Conservation (phyloP, 768 basidiomycete species). For the Mycena vulgaris region DNA sequence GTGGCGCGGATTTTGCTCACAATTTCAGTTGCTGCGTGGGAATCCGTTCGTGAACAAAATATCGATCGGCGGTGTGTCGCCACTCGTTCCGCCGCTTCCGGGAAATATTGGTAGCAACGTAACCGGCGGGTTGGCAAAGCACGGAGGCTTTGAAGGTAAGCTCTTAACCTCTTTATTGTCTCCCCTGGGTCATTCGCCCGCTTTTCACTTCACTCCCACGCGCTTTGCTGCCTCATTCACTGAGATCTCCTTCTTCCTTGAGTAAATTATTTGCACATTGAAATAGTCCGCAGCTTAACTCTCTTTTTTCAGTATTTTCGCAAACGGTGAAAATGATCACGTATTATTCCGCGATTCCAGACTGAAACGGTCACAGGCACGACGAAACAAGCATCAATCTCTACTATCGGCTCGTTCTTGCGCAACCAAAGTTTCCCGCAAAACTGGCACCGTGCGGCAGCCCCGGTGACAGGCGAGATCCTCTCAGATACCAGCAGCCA, state of each 20-base stretch:
- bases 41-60: too few relatives aligned
- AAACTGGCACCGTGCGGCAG: conserved; percentile 34
- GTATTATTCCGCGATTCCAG: too few relatives aligned
- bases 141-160: too few relatives aligned
- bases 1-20: too few relatives aligned
- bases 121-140: too few relatives aligned
- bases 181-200: too few relatives aligned
- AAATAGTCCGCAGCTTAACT: conserved; percentile 12
- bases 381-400: conserved; percentile 29
- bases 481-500: conserved; percentile 7
- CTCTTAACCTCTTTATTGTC: too few relatives aligned
- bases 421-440: conserved; percentile 31
- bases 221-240: conserved; percentile 19
- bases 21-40: too few relatives aligned
- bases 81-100: too few relatives aligned
- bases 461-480: conserved; percentile 22
- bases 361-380: too few relatives aligned
- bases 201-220: conserved; percentile 22
- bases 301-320: conserved; percentile 22
- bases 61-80: too few relatives aligned
- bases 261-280: conserved; percentile 21
- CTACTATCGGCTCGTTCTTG: conserved; percentile 35
- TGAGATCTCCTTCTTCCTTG: conserved; percentile 12
- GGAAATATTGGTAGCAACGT: too few relatives aligned
- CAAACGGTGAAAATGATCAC: conserved; percentile 23